Conservation (phyloP, 2,329 filamentous ascomycete genomes). For the Waltergamsia citrina region DNA sequence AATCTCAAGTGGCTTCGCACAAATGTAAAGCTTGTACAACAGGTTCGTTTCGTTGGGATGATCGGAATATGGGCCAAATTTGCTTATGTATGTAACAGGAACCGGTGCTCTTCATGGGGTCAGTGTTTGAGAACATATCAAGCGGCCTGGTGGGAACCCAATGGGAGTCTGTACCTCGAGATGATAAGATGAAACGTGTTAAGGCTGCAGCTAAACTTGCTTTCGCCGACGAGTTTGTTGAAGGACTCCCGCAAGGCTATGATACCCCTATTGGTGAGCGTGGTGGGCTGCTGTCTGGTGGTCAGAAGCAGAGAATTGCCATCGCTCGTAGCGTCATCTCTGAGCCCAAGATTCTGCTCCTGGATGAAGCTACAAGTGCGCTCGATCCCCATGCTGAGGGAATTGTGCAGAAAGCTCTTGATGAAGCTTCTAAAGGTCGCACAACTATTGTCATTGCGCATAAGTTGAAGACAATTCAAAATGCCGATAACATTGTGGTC, state of each 20-base stretch:
- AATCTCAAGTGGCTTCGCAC: slow-evolving; percentile 28
- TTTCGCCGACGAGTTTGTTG: slow-evolving; percentile 91
- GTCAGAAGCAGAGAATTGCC: slow-evolving; percentile 46
- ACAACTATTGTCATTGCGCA: slow-evolving; percentile 95
- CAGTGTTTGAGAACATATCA: slow-evolving; percentile 80
- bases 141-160: slow-evolving; percentile 79
- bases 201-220: slow-evolving; percentile 79
- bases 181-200: slow-evolving; percentile 49
- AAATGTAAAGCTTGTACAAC: slow-evolving; percentile 26
- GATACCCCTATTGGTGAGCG: slow-evolving; percentile 93
- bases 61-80: no score
- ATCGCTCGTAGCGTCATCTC: slow-evolving; percentile 78
- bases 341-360: slow-evolving; percentile 80
- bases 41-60: no score
- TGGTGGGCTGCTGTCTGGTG: slow-evolving; percentile 66
- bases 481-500: slow-evolving; percentile 93
- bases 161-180: slow-evolving; percentile 23
- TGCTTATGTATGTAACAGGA: no score
- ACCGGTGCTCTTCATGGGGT: slow-evolving; percentile 80
- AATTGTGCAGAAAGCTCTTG: slow-evolving; percentile 66
- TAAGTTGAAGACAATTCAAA: slow-evolving; percentile 83
- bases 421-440: slow-evolving; percentile 69
- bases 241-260: slow-evolving; percentile 73
- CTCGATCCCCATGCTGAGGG: slow-evolving; percentile 76
- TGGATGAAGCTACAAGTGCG: slow-evolving; percentile 91